Evolutionary conservation across 148 eudicot genomes (phyloP), one percentile per base, ranked within the genome.

Genomic region (Rhododendron ovatum): DNA sequence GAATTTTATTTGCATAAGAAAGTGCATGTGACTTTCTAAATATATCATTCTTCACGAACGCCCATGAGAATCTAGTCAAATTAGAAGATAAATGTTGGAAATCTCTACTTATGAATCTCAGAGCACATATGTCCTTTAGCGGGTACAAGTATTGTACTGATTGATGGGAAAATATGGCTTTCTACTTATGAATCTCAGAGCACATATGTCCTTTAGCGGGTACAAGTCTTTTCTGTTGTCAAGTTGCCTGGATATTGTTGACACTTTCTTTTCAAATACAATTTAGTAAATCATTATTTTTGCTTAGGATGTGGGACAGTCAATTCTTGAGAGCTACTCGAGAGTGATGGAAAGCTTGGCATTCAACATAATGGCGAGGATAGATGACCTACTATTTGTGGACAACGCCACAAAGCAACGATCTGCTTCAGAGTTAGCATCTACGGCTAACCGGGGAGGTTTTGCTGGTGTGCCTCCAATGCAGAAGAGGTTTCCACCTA

Each of bases 241-340:
- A 57, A 35, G 76, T 82, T 37, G 48, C 35, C 9, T n/a, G n/a
- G 75, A 3, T 35, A 41, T 2, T 14, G 2, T 65, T 41, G 3
- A 0, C 37, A 61, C 43, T 39, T 37, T 65, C 55, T 83, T 81
- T 41, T 12, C 35, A 37, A n/a, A 12, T 65, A 11, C 69, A 65
- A 33, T 41, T 5, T 53, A 13, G 28, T 65, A 22, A 75, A 67
- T 53, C 35, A 50, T 78, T 86, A 63, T 65, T 8, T 65, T 2
- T 45, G 22, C 24, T 84, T 74, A 92, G 93, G 93, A 90, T 78
- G 90, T 92, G 35, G 93, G 93, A 75, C 87, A 92, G 51, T 88
- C 93, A 51, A 92, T 90, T 73, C 92, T 92, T 28, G 93, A 90
- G 86, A 92, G 92, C 89, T 92, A 90, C 71, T 90, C 93, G 2